Evolutionary conservation across 2,329 filamentous ascomycete species (phyloP), one percentile per base, ranked within the genome.

Genomic region (Apiospora rasikravindrae): DNA sequence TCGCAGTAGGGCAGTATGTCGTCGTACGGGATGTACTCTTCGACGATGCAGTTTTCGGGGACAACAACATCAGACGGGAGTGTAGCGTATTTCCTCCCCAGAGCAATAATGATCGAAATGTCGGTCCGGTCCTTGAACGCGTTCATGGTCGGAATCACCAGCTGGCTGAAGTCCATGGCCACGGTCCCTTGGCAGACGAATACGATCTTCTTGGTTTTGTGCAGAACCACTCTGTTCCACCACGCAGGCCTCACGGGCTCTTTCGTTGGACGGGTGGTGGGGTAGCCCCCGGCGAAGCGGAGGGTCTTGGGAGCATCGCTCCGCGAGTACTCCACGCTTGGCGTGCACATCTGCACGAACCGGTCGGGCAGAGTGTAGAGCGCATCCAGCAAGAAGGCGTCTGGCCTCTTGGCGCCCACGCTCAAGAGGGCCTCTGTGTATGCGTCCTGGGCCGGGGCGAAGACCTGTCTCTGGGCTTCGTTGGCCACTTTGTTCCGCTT

Each of bases 21-120:
- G 72, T 88, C 85, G 73, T 87, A 88, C 5, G 85, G 82, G 6
- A 88, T 77, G 74, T 86, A 87, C 76, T 87, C 85, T 26, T 84
- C 77, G 4, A 86, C 81, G 16, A 82, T 79, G 1, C 82, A 80
- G 73, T 88, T 88, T 0, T 71, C 42, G 0, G 86, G 84, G 1
- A 86, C 72, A 5, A 71, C 72, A 1, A 74, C 19, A 2, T 80
- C 76, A 19, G 77, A 72, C 0, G 79, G 77, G 40, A 80, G 76
- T 6, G 72, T 71, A 0, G 78, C 77, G 8, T 80, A 80, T 4
- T 73, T 74, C 0, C 57, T 45, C 8, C 80, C 80, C 4, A 82
- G 77, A 0, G 81, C 80, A 4, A 78, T 81, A 22, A 84, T 76
- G 4, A 84, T 74, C 13, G 84, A 72, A 0, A 83, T 69, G 71